A percentile compares a stretch with the other conserved stretches of the same genome.
Evolutionary conservation across 1,139 yeast genomes (phyloP).

Genomic region (Candida frijolesensis): DNA sequence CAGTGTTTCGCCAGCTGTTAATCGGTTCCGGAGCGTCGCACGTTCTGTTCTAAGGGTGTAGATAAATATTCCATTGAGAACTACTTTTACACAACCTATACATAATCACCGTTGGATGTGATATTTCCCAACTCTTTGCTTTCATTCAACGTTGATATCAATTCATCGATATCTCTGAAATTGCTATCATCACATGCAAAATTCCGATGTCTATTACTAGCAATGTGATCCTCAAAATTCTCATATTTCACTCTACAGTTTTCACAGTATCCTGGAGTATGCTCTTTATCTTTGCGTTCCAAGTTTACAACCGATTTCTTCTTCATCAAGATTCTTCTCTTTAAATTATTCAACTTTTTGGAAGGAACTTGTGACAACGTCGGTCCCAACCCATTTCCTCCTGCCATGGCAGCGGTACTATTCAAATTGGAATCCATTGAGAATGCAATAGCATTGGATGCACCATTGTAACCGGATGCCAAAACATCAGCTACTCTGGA

Average conservation of each 20-base stretch:
- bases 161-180: slow-evolving; percentile 74
- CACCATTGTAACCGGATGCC: slow-evolving; percentile 80
- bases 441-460: slow-evolving; percentile 47
- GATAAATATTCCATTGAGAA: too few relatives aligned
- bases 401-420: slow-evolving; percentile 30
- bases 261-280: slow-evolving; percentile 80
- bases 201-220: slow-evolving; percentile 69
- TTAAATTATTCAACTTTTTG: slow-evolving; percentile 62
- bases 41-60: background rate
- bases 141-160: slow-evolving; percentile 54
- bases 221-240: slow-evolving; percentile 75
- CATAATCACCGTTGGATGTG: slow-evolving; percentile 47
- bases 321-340: slow-evolving; percentile 52
- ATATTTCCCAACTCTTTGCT: slow-evolving; percentile 44
- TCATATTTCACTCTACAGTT: slow-evolving; percentile 89
- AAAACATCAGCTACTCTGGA: slow-evolving; percentile 52
- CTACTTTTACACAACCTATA: background rate
- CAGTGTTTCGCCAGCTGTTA: background rate
- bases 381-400: slow-evolving; percentile 73
- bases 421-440: slow-evolving; percentile 49
- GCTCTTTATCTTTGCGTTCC: slow-evolving; percentile 50
- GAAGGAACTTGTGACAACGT: slow-evolving; percentile 68
- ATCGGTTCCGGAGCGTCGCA: background rate
- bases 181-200: slow-evolving; percentile 77
- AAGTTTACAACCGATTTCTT: slow-evolving; percentile 28